Base-by-base conservation (phyloP, 345 rosid genomes). In the Rhizophora mangle region DNA sequence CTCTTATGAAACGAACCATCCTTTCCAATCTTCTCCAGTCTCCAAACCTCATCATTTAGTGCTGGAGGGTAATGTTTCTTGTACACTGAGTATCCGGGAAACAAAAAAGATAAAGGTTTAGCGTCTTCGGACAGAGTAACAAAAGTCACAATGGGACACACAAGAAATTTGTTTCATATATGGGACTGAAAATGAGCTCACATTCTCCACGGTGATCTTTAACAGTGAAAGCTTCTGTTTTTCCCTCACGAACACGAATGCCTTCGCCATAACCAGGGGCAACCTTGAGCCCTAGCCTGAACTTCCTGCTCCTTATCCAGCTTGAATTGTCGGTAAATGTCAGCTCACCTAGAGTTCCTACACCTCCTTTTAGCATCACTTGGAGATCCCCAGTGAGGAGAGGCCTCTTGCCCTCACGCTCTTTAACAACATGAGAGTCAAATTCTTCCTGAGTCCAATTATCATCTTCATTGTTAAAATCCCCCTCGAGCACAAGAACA, bases 31-130 rank as follows among this genome's bases (percentile, higher is more conserved):
- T 95, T 95, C 81, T 95, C 98, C 84, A 95, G 75, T 78, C 99
- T 85, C 98, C 99, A 95, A 9, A 95, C 96, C 60, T 95, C 97
- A 81, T 95, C 99, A 74, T 79, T 74, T 64, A 89, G 67, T 26
- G 93, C 87, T 63, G 97, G 99, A 8, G 99, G 99, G 60, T 95
- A 95, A 77, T 95, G 98, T 82, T 95, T 95, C 85, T 95, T 95
- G 82, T 95, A 95, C 65, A 90, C 99, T 95, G 84, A 13, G 49
- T 3, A 43, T 43, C 26, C 58, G 49, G 62, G 26, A 36, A 43
- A 43, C 26, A 53, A 29, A 67, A 36, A 36, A 0, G 19, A 22
- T 22, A 6, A 16, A 67, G 22, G 22, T 24, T 67, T 9, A 64
- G 69, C 22, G 26, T 69, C 24, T 51, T 16, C 57, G 8, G 15